These are phyloP conservation scores for Pontederia crassipes DNA, from an alignment of 176 grass and related monocot genomes.

Conservation along the genomic window DNA sequence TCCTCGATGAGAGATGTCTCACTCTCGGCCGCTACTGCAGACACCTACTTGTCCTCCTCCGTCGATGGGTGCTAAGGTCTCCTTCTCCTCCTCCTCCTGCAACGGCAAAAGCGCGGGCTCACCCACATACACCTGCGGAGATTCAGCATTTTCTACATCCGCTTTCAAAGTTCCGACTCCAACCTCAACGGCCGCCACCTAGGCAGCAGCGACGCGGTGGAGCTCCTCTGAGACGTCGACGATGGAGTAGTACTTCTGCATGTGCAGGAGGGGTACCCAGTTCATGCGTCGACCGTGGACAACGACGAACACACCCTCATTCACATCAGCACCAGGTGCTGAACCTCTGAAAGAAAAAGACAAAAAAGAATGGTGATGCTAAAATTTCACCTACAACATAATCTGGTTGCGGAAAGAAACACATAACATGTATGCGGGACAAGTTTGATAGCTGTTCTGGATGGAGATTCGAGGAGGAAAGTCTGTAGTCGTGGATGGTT, in stretches of 20 bases:
- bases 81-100: conserved; percentile 40
- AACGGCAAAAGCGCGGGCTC: not conserved
- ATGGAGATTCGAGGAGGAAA: too few relatives aligned
- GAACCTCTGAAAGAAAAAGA: too few relatives aligned
- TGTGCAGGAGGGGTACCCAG: conserved; percentile 90
- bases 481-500: too few relatives aligned
- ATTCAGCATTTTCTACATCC: not conserved
- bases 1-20: not conserved
- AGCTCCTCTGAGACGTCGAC: conserved; percentile 34
- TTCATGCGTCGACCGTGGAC: conserved; percentile 30
- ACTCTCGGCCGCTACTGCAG: not conserved
- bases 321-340: conserved; percentile 72
- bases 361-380: too few relatives aligned
- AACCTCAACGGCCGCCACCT: conserved; percentile 3
- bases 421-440: too few relatives aligned
- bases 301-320: conserved; percentile 44
- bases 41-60: conserved; percentile 19
- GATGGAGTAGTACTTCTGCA: conserved; percentile 92
- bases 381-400: too few relatives aligned
- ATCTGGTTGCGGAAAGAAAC: too few relatives aligned
- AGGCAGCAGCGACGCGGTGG: conserved; percentile 7
- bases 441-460: too few relatives aligned
- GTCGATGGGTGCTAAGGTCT: conserved; percentile 33
- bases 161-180: not conserved
- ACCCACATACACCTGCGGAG: conserved; percentile 5